Conservation (phyloP, 2,329 filamentous ascomycete species). For the Arthrobotrys musiformis region DNA sequence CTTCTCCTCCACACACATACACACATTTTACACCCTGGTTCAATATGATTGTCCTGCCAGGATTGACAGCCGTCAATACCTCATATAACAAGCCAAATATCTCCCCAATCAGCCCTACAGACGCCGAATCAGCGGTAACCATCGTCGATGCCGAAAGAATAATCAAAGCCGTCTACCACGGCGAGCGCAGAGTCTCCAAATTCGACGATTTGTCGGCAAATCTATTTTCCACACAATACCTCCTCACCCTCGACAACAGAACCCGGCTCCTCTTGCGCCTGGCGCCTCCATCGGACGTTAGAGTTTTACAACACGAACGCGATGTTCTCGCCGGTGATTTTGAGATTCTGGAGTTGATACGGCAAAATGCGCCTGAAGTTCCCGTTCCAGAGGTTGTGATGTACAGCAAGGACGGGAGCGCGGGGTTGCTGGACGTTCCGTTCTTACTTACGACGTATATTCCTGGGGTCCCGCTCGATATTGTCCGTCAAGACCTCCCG, state of each 20-base stretch:
- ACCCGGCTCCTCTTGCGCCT: constrained; percentile 31
- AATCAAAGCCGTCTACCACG: constrained; percentile 47
- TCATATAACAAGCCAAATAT: constrained; percentile 30
- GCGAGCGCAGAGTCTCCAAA: constrained; percentile 11
- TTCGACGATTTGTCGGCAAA: constrained; percentile 31
- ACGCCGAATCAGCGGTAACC: constrained; percentile 14
- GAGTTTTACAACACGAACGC: constrained; percentile 58
- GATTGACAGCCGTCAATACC: constrained; percentile 21
- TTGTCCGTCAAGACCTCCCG: constrained; percentile 48
- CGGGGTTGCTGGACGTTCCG: constrained; percentile 55
- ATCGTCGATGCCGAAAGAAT: constrained; percentile 33
- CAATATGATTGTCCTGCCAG: constrained; percentile 46
- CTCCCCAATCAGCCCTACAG: constrained; percentile 23
- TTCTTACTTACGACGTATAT: constrained; percentile 58
- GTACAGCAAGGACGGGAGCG: constrained; percentile 51
- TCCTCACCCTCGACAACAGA: constrained; percentile 51
- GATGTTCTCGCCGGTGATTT: constrained; percentile 56
- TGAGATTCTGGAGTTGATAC: constrained; percentile 54
- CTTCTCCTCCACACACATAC: too few species aligned
- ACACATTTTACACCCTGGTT: neutral
- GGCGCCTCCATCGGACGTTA: constrained; percentile 50
- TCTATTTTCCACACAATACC: constrained; percentile 40
- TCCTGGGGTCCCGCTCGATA: constrained; percentile 55
- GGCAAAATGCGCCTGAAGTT: constrained; percentile 28
- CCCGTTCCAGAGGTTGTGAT: constrained; percentile 56